phyloP scores from a whole-genome alignment of 148 eudicot genomes.

The Cornus suecica region DNA sequence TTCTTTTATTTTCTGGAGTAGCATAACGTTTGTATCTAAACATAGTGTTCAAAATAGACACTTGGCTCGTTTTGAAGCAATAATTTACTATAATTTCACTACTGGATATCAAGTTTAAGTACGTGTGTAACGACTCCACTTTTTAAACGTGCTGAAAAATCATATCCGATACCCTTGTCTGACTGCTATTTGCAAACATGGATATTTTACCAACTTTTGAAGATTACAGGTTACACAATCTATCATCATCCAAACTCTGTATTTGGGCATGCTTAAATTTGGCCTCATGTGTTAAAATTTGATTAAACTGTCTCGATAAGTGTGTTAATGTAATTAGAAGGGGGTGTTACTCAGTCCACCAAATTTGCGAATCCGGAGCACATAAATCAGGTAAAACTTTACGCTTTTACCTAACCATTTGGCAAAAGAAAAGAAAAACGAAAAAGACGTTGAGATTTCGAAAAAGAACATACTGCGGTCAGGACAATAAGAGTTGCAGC shows the following conservation, averaged over 20 bases:
- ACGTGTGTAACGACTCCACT: no score
- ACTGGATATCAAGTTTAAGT: no score
- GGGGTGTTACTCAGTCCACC: neutral
- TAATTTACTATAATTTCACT: no score
- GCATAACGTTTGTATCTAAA: neutral
- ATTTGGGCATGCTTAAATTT: no score
- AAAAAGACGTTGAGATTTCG: neutral
- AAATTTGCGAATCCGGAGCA: neutral
- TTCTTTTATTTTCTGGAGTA: neutral
- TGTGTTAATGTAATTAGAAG: neutral
- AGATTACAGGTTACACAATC: no score
- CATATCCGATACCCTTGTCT: no score
- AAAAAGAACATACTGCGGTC: conserved; percentile 55
- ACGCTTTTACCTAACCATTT: neutral
- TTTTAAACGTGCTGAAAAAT: no score
- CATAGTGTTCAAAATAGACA: neutral
- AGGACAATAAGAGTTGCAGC: conserved; percentile 73
- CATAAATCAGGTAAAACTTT: neutral
- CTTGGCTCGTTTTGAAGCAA: no score
- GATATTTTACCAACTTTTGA: neutral
- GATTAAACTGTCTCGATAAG: neutral
- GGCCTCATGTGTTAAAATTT: no score
- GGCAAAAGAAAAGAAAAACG: neutral
- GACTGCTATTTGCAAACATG: neutral
- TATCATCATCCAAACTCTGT: no score